phyloP scores from a whole-genome alignment of 805 yeast species.

The Starmerella tilneyi region DNA sequence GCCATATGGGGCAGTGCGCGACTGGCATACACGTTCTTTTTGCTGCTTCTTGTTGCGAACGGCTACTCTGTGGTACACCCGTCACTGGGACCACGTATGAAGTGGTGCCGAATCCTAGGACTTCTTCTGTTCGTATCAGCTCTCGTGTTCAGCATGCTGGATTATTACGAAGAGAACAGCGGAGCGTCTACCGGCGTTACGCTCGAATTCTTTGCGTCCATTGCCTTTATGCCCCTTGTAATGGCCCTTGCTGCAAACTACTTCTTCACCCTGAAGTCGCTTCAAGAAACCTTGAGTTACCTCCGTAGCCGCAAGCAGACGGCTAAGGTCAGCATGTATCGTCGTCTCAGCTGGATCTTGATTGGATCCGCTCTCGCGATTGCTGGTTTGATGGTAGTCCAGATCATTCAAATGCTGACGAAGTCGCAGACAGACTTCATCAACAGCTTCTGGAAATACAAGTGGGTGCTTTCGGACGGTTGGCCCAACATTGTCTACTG shows the following conservation, averaged over 20 bases:
- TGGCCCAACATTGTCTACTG: constrained; percentile 91
- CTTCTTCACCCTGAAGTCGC: constrained; percentile 58
- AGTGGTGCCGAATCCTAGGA: constrained; percentile 53
- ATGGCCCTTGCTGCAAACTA: constrained; percentile 63
- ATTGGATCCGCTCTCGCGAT: constrained; percentile 51
- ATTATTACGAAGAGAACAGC: constrained; percentile 34
- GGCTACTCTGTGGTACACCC: constrained; percentile 95
- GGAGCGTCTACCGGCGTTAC: constrained; percentile 34
- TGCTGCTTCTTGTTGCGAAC: constrained; percentile 70
- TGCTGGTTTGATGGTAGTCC: constrained; percentile 58
- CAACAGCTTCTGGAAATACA: constrained; percentile 83
- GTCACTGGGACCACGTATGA: constrained; percentile 70
- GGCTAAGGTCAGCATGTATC: constrained; percentile 82
- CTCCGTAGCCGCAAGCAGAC: constrained; percentile 79
- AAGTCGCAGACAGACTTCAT: constrained; percentile 63
- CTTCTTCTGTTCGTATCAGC: constrained; percentile 47
- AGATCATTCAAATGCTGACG: constrained; percentile 57
- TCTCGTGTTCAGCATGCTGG: constrained; percentile 44
- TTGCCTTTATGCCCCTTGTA: constrained; percentile 62
- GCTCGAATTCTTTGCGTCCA: constrained; percentile 35
- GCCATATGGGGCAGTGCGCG: constrained; percentile 72
- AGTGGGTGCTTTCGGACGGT: constrained; percentile 81
- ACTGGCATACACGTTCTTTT: constrained; percentile 77
- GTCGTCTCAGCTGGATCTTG: constrained; percentile 61
- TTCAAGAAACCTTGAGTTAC: constrained; percentile 62